Conservation (phyloP, 1,139 yeast species). For the Geotrichum bryndzae region DNA sequence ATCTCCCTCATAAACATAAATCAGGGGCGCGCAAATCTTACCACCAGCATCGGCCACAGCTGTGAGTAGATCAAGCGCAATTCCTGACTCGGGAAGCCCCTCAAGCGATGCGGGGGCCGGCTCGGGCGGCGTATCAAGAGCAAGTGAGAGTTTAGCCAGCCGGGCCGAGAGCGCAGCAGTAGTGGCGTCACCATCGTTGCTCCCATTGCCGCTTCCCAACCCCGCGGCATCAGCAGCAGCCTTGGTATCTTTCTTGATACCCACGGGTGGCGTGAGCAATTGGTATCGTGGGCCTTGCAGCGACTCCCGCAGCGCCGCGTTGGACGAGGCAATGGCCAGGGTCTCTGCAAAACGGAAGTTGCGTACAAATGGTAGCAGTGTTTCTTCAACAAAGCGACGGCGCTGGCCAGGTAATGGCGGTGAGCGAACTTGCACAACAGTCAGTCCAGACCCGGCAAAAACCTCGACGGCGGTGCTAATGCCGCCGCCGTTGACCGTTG, state of each 20-base stretch:
- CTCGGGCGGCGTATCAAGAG: constrained; percentile 13
- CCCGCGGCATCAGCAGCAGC: background rate
- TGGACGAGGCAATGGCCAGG: constrained; percentile 63
- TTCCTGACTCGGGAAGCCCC: constrained; percentile 32
- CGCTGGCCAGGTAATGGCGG: constrained; percentile 70
- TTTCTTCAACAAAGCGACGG: constrained; percentile 47
- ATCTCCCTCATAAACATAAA: constrained; percentile 84
- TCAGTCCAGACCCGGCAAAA: constrained; percentile 38
- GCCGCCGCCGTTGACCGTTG: constrained; percentile 30
- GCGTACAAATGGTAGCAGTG: constrained; percentile 47
- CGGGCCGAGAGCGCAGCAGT: constrained; percentile 20
- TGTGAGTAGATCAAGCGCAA: constrained; percentile 26
- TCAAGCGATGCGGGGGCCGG: constrained; percentile 9
- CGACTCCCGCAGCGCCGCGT: constrained; percentile 40
- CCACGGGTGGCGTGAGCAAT: constrained; percentile 10
- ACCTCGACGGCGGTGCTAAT: constrained; percentile 57
- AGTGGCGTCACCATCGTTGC: background rate
- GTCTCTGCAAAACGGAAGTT: constrained; percentile 42
- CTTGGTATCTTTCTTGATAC: background rate
- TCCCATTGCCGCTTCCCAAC: background rate
- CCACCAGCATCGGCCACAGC: constrained; percentile 20
- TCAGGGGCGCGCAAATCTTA: constrained; percentile 27
- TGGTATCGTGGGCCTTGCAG: constrained; percentile 15
- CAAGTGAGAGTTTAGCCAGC: constrained; percentile 21
- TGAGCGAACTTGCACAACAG: constrained; percentile 73